phyloP scores from a whole-genome alignment of 2,329 filamentous ascomycete species.

The Paraphoma chrysanthemicola region DNA sequence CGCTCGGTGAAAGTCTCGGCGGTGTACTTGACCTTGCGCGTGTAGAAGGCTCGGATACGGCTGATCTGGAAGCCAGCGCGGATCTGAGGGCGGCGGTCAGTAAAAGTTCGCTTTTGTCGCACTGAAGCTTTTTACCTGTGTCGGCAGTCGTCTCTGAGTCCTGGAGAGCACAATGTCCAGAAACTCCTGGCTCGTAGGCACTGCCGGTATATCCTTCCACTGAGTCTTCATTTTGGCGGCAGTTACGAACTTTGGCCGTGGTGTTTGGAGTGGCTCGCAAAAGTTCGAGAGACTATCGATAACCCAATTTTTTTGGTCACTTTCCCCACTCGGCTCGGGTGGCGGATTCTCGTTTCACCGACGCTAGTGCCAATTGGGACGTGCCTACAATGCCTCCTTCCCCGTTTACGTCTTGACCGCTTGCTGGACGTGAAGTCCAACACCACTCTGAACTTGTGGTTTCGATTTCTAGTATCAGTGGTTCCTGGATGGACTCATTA shows the following conservation, averaged over 20 bases:
- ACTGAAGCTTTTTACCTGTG: slow-evolving; percentile 69
- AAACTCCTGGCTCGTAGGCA: slow-evolving; percentile 93
- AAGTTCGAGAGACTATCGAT: slow-evolving; percentile 23
- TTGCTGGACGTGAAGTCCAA: no score
- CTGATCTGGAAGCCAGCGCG: slow-evolving; percentile 94
- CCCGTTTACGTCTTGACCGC: no score
- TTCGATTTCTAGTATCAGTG: no score
- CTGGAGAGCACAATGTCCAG: slow-evolving; percentile 95
- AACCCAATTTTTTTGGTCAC: slow-evolving; percentile 20
- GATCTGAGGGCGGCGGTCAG: slow-evolving; percentile 86
- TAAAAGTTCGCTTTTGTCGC: slow-evolving; percentile 1
- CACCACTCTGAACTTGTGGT: no score
- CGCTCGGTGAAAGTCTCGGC: slow-evolving; percentile 97
- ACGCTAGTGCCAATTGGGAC: background rate
- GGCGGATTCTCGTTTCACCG: slow-evolving; percentile 12
- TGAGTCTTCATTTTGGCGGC: slow-evolving; percentile 46
- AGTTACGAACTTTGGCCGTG: slow-evolving; percentile 12
- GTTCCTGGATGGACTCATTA: no score
- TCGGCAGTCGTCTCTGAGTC: slow-evolving; percentile 75
- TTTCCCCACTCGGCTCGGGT: slow-evolving; percentile 15
- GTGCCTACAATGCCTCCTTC: background rate
- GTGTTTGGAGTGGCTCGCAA: slow-evolving; percentile 22
- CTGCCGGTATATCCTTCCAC: slow-evolving; percentile 75
- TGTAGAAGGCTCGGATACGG: slow-evolving; percentile 95
- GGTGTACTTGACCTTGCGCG: slow-evolving; percentile 91